Percentiles rank a stretch among this genome's conserved stretches.
These are phyloP conservation scores for Saccharomyces uvarum DNA, from an alignment of 1,139 yeast genomes.

Conservation along the genomic window DNA sequence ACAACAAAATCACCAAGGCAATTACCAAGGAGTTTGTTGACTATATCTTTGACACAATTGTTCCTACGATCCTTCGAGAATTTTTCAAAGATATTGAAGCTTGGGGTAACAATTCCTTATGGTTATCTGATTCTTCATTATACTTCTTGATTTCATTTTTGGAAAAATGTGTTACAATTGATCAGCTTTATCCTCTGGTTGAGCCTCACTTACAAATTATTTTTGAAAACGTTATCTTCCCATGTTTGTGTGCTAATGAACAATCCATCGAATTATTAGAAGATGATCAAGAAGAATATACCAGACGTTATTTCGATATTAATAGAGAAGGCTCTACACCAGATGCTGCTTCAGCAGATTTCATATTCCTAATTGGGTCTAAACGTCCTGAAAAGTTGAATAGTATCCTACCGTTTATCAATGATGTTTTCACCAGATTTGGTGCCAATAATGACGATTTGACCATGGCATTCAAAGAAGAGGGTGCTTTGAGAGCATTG, in stretches of 20 bases:
- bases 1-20: slow-evolving; percentile 33
- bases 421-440: slow-evolving; percentile 42
- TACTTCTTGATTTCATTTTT: slow-evolving; percentile 58
- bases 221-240: slow-evolving; percentile 53
- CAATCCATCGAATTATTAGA: slow-evolving; percentile 56
- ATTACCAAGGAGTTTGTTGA: slow-evolving; percentile 40
- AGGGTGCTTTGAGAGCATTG: slow-evolving; percentile 73
- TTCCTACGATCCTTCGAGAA: slow-evolving; percentile 52
- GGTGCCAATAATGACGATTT: slow-evolving; percentile 33
- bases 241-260: slow-evolving; percentile 50
- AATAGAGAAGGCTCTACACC: slow-evolving; percentile 68
- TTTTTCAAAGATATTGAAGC: slow-evolving; percentile 53
- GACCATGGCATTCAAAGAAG: slow-evolving; percentile 58
- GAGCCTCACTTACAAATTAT: slow-evolving; percentile 52
- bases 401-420: slow-evolving; percentile 41
- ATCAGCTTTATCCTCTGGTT: slow-evolving; percentile 45
- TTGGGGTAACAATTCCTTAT: slow-evolving; percentile 47
- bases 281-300: slow-evolving; percentile 67
- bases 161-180: slow-evolving; percentile 52
- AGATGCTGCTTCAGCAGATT: slow-evolving; percentile 76
- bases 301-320: slow-evolving; percentile 60
- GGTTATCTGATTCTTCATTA: slow-evolving; percentile 55
- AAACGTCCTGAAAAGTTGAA: slow-evolving; percentile 42
- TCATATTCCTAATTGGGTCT: slow-evolving; percentile 45
- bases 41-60: slow-evolving; percentile 44